Conservation (phyloP, 2,329 filamentous ascomycete species). For the Coniochaeta pulveracea region DNA sequence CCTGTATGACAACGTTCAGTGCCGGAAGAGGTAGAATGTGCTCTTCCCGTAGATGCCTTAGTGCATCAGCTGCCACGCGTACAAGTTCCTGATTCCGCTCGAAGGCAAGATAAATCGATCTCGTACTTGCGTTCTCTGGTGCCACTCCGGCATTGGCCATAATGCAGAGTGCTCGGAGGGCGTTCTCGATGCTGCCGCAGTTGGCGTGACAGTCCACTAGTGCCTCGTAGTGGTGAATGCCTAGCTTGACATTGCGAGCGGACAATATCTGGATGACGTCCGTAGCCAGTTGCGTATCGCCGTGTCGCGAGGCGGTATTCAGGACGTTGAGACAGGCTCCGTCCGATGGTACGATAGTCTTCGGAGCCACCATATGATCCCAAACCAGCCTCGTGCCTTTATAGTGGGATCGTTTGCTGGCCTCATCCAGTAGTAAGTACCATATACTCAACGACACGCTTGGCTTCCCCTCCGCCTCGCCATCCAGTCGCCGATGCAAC, state of each 20-base stretch:
- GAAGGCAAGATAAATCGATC: constrained; percentile 49
- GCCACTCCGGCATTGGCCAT: constrained; percentile 56
- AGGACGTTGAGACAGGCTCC: constrained; percentile 44
- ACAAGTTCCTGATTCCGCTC: constrained; percentile 31
- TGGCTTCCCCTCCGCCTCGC: constrained; percentile 23
- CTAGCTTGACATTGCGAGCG: constrained; percentile 43
- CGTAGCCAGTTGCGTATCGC: constrained; percentile 57
- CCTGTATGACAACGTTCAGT: constrained; percentile 29
- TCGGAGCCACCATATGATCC: constrained; percentile 35
- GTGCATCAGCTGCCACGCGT: constrained; percentile 38
- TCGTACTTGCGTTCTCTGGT: constrained; percentile 48
- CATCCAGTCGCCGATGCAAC: constrained; percentile 41
- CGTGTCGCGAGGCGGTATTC: constrained; percentile 56
- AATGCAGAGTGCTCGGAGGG: constrained; percentile 59
- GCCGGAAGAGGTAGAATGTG: constrained; percentile 24
- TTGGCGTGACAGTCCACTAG: constrained; percentile 61
- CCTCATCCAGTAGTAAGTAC: constrained; percentile 65
- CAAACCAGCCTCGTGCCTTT: constrained; percentile 60
- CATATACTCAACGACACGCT: constrained; percentile 43
- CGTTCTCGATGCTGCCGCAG: constrained; percentile 47
- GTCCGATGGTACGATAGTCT: constrained; percentile 28
- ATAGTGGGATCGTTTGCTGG: constrained; percentile 52
- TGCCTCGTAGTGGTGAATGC: constrained; percentile 66
- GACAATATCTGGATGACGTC: constrained; percentile 58
- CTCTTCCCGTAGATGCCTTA: constrained; percentile 37